Percentiles rank a stretch among this genome's conserved stretches.
phyloP scores from a whole-genome alignment of 495 filamentous ascomycete species.

The Xanthoparmelia taractica region DNA sequence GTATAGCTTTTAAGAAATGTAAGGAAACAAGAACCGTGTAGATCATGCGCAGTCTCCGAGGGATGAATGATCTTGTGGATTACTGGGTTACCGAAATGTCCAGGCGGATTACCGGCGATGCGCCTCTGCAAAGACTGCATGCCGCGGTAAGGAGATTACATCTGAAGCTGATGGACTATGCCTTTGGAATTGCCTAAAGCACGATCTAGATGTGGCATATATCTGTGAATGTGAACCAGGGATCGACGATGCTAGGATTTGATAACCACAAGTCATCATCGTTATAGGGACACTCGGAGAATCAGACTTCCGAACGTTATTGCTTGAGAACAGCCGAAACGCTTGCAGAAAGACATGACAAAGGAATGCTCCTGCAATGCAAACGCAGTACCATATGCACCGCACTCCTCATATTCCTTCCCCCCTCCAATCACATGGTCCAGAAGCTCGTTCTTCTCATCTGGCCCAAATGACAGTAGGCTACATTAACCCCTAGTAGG shows the following conservation, averaged over 20 bases:
- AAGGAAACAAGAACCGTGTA: no score
- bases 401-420: neutral
- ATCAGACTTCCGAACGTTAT: neutral
- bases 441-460: neutral
- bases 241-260: no score
- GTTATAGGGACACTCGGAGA: neutral
- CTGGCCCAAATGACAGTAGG: neutral
- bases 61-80: neutral
- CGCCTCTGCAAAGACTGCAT: neutral
- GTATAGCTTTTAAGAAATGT: no score
- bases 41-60: neutral
- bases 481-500: slow-evolving; percentile 3
- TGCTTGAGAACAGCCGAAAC: neutral
- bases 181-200: neutral
- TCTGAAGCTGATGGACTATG: neutral
- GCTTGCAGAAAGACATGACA: neutral
- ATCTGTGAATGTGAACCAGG: no score
- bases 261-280: neutral
- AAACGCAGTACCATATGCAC: neutral
- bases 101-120: neutral
- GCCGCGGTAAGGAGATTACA: neutral
- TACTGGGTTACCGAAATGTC: no score
- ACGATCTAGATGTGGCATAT: no score
- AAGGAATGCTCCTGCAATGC: neutral
- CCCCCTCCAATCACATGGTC: neutral